Conservation (phyloP, 768 basidiomycete genomes). For the Paxillus ammoniavirescens region DNA sequence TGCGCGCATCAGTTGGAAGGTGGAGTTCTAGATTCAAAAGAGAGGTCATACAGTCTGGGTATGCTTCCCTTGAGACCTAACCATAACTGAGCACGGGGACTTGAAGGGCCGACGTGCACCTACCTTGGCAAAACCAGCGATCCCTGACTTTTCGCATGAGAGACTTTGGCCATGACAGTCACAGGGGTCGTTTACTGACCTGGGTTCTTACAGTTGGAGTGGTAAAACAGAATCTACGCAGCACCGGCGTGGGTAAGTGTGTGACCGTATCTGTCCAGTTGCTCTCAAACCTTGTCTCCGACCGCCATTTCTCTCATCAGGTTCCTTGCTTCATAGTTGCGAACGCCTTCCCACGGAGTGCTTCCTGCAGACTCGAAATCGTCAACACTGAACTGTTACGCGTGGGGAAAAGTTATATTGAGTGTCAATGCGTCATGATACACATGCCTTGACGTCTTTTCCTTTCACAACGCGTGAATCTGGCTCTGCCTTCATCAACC, state of each 20-base stretch:
- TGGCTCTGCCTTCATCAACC: conserved; percentile 88
- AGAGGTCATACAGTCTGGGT: conserved; percentile 76
- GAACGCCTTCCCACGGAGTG: conserved; percentile 86
- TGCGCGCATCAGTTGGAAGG: conserved; percentile 5
- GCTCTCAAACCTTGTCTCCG: conserved; percentile 61
- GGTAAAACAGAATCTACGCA: conserved; percentile 76
- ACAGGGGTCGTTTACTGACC: conserved; percentile 40
- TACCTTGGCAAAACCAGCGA: conserved; percentile 85
- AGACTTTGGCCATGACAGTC: not conserved
- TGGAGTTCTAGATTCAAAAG: not conserved
- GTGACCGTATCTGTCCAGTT: not conserved
- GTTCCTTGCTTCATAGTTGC: conserved; percentile 81
- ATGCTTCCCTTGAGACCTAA: conserved; percentile 79
- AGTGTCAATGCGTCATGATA: not conserved
- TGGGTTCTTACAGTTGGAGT: conserved; percentile 83
- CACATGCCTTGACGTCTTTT: conserved; percentile 74
- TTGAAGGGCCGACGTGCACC: conserved; percentile 4
- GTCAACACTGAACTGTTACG: conserved; percentile 76
- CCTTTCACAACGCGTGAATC: conserved; percentile 83
- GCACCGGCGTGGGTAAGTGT: not conserved
- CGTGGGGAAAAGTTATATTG: not conserved
- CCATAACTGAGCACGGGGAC: conserved; percentile 4
- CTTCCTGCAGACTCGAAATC: conserved; percentile 72
- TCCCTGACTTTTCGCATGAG: conserved; percentile 42
- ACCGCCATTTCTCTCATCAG: conserved; percentile 78